Percentiles rank a stretch among this genome's conserved stretches.
Conservation (phyloP, 1,139 yeast genomes). For the Candida glucosophila region DNA sequence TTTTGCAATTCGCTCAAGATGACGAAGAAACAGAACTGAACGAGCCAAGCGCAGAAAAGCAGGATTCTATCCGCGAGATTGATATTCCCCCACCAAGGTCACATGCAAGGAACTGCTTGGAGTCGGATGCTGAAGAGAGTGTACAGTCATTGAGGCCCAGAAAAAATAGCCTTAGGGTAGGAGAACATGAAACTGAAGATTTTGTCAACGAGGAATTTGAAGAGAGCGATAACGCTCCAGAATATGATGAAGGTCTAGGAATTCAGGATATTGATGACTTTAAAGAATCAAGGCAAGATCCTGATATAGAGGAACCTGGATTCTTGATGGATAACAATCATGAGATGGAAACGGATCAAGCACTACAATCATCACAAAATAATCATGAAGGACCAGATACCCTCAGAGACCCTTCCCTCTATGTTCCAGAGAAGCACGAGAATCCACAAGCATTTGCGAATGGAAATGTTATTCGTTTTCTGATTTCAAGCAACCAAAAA, state of each 20-base stretch:
- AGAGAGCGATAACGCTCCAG: no score
- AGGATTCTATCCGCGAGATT: no score
- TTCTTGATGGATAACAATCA: conserved; percentile 3
- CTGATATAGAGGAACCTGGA: background rate
- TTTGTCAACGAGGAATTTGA: background rate
- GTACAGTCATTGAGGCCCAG: conserved; percentile 10
- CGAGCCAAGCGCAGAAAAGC: no score
- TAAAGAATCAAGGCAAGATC: no score
- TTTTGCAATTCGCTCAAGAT: conserved; percentile 15
- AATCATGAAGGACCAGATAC: conserved; percentile 1
- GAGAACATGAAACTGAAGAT: background rate
- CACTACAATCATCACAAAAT: background rate
- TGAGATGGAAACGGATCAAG: conserved; percentile 1
- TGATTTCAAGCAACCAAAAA: conserved; percentile 24
- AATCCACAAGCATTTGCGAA: conserved; percentile 1
- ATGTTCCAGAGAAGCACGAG: background rate
- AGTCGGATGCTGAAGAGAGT: conserved; percentile 4
- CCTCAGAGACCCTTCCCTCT: no score
- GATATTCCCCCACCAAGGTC: no score
- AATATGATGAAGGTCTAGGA: background rate
- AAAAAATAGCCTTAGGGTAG: conserved; percentile 1
- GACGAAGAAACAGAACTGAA: conserved; percentile 4
- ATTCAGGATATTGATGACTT: background rate
- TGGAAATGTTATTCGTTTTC: conserved; percentile 12
- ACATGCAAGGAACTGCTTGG: no score